Percentiles rank a stretch among this genome's conserved stretches.
phyloP scores from a whole-genome alignment of 2,329 filamentous ascomycete genomes.

The Fusarium irregulare region DNA sequence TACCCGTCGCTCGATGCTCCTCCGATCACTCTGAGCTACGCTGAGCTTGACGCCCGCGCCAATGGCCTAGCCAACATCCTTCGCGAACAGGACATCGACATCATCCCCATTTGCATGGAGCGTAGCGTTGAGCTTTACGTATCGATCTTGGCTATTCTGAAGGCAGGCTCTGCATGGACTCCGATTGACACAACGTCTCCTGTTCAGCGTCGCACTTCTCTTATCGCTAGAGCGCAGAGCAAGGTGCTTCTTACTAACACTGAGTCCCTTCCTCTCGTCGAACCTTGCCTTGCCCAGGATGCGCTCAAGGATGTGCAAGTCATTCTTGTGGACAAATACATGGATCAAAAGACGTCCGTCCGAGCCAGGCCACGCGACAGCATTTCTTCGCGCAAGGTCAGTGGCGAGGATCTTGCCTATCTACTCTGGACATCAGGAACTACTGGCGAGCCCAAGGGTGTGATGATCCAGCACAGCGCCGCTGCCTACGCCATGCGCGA shows the following conservation, averaged over 20 bases:
- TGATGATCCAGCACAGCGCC: slow-evolving; percentile 28
- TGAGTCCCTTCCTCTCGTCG: background rate
- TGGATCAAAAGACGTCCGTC: background rate
- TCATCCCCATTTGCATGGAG: slow-evolving; percentile 24
- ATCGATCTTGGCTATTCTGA: slow-evolving; percentile 21
- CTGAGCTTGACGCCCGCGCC: slow-evolving; percentile 21
- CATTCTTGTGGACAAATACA: slow-evolving; percentile 23
- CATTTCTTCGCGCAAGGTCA: background rate
- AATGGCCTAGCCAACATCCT: slow-evolving; percentile 19
- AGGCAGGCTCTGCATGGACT: slow-evolving; percentile 28
- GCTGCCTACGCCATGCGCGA: slow-evolving; percentile 23
- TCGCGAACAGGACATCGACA: slow-evolving; percentile 11
- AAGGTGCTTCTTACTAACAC: slow-evolving; percentile 14
- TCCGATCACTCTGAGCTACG: slow-evolving; percentile 6
- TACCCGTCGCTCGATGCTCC: background rate
- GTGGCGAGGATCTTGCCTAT: slow-evolving; percentile 9
- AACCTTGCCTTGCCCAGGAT: slow-evolving; percentile 14
- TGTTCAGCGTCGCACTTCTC: slow-evolving; percentile 19
- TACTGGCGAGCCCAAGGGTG: slow-evolving; percentile 23
- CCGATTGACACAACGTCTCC: slow-evolving; percentile 25
- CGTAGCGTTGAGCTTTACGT: slow-evolving; percentile 23
- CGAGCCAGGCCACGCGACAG: background rate
- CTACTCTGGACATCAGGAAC: slow-evolving; percentile 29
- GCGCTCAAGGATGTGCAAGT: slow-evolving; percentile 5
- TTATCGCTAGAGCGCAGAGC: slow-evolving; percentile 27